Evolutionary conservation across 73 alveolate genomes (phyloP).

Genomic region (Tetrahymena malaccensis): DNA sequence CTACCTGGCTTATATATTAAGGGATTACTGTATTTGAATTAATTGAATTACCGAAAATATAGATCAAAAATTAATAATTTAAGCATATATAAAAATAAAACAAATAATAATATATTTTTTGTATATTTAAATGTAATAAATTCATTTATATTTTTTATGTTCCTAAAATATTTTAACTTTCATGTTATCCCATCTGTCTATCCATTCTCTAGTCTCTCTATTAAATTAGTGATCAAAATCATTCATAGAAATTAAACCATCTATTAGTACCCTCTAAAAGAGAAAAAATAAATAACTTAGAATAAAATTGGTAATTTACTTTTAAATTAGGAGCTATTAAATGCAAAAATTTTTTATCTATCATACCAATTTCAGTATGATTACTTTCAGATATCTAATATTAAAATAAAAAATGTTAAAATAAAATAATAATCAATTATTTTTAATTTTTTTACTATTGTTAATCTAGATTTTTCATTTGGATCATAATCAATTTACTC

Average conservation of each 20-base stretch:
- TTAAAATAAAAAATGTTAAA: not conserved
- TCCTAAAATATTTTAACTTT: not conserved
- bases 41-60: too few relatives aligned
- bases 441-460: not conserved
- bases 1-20: too few relatives aligned
- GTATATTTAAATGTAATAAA: not conserved
- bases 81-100: too few relatives aligned
- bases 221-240: not conserved
- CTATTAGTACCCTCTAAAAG: not conserved
- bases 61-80: too few relatives aligned
- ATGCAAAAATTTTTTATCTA: not conserved
- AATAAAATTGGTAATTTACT: not conserved
- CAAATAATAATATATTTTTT: too few relatives aligned
- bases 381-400: not conserved
- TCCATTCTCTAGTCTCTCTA: not conserved
- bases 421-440: not conserved
- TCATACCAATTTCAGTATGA: not conserved
- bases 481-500: not conserved
- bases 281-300: not conserved
- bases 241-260: not conserved
- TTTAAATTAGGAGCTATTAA: not conserved
- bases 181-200: not conserved
- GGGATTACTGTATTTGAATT: too few relatives aligned
- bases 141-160: not conserved
- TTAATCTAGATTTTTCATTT: not conserved